Evolutionary conservation across 306 rosid species (phyloP), one percentile per base, ranked within the genome.

Genomic region (Cucurbita pepo): DNA sequence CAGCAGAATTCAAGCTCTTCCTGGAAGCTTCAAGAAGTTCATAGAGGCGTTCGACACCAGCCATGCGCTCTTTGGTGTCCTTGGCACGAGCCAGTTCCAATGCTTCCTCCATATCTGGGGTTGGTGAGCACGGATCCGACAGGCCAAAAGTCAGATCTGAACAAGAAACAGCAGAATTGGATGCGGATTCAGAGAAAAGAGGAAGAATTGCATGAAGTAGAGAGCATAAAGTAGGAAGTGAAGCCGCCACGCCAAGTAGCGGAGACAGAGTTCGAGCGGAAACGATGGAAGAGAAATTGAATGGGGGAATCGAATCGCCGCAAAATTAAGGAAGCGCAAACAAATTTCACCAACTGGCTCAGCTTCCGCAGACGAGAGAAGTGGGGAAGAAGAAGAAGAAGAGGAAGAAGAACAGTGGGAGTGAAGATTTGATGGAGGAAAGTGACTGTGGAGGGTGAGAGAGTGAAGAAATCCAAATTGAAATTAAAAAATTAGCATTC

Each of bases 1-100:
- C 99, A 10, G 96, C 74, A 18, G 95, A 83, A 53, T 82, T 79
- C 71, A 95, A 88, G 74, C 88, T 84, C 90, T 85, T 95, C 66
- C 93, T 83, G 0, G 97, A 91, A 81, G 95, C 86, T 83, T 95
- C 99, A 4, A 95, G 88, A 65, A 91, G 86, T 74, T 91, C 90
- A 70, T 89, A 89, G 63, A 95, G 95, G 7, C 93, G 94, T 83
- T 95, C 99, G 36, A 95, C 99, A 2, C 99, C 99, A 1, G 99
- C 97, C 99, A 95, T 91, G 65, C 99, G 87, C 86, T 89, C 93
- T 85, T 95, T 95, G 6, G 97, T 89, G 77, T 95, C 99, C 83
- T 95, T 95, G 65, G 99, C 96, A 40, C 99, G 92, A 37, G 96
- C 89, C 36, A 95, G 93, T 73, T 95, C 99, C 77, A 95, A 82